Percentiles rank a stretch among this genome's conserved stretches.
phyloP scores from a whole-genome alignment of 352 stramenopile species.

The Thraustochytrium striatum region DNA sequence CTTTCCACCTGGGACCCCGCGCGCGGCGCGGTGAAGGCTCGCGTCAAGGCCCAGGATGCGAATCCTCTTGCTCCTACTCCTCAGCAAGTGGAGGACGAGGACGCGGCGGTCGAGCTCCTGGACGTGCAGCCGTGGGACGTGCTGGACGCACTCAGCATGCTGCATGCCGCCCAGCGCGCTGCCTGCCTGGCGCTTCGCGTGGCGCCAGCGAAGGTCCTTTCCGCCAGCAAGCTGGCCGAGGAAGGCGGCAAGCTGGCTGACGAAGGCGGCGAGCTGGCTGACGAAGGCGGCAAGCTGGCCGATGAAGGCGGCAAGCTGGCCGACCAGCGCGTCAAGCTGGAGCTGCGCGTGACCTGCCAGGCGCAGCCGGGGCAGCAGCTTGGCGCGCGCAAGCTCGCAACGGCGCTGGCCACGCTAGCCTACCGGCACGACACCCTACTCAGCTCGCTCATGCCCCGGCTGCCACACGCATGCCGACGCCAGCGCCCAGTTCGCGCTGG shows the following conservation, averaged over 20 bases:
- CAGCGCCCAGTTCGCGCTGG: not conserved
- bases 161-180: too few species aligned
- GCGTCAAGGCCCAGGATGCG: too few species aligned
- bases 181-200: too few species aligned
- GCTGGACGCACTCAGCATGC: conserved; percentile 13
- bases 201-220: too few species aligned
- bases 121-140: conserved; percentile 37
- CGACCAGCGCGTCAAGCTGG: conserved; percentile 2
- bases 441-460: not conserved
- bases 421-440: not conserved
- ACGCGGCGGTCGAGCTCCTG: not conserved
- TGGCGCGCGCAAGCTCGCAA: too few species aligned
- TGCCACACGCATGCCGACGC: not conserved
- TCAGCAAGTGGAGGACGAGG: too few species aligned
- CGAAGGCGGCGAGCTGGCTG: not conserved
- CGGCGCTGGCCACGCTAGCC: not conserved
- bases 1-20: too few species aligned
- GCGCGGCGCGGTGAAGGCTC: too few species aligned
- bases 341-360: not conserved
- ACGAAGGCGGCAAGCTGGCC: not conserved
- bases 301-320: not conserved
- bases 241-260: not conserved
- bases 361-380: not conserved
- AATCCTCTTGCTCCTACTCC: too few species aligned
- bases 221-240: not conserved